phyloP scores from a whole-genome alignment of 2,329 filamentous ascomycete species.

The Alternaria conjuncta region DNA sequence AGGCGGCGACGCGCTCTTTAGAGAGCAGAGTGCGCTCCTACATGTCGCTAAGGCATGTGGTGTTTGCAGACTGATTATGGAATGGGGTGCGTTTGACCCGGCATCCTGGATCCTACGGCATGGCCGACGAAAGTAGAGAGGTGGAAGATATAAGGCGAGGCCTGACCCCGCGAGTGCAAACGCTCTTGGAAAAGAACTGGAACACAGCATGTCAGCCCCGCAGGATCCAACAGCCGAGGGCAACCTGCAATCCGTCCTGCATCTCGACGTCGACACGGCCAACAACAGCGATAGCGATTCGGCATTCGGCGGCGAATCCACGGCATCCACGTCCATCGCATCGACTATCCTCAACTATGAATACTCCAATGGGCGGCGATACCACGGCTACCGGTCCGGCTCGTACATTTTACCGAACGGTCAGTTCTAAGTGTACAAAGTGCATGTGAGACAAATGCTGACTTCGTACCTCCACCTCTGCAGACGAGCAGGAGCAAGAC shows the following conservation, averaged over 20 bases:
- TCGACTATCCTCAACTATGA: slow-evolving; percentile 48
- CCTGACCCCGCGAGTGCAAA: slow-evolving; percentile 2
- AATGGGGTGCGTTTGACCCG: background rate
- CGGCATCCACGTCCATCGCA: slow-evolving; percentile 43
- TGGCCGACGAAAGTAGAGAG: slow-evolving; percentile 4
- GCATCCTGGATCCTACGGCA: background rate
- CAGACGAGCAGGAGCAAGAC: slow-evolving; percentile 47
- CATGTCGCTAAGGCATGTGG: background rate
- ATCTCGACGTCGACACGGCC: slow-evolving; percentile 37
- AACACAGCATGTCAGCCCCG: slow-evolving; percentile 16
- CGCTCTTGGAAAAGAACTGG: background rate
- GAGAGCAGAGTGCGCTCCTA: background rate
- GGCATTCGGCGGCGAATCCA: slow-evolving; percentile 37
- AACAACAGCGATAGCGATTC: slow-evolving; percentile 39
- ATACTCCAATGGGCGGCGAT: slow-evolving; percentile 48
- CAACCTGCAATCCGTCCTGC: slow-evolving; percentile 34
- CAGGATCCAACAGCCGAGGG: slow-evolving; percentile 8
- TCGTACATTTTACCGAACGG: slow-evolving; percentile 46
- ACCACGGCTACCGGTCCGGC: slow-evolving; percentile 47
- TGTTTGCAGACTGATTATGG: background rate
- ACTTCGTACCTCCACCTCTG: background rate
- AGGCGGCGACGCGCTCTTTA: background rate
- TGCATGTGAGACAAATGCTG: background rate
- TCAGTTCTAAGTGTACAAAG: background rate
- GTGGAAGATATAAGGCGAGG: background rate